Percentiles rank a stretch among this genome's conserved stretches.
Conservation (phyloP, 345 rosid species). For the Balakata baccata region DNA sequence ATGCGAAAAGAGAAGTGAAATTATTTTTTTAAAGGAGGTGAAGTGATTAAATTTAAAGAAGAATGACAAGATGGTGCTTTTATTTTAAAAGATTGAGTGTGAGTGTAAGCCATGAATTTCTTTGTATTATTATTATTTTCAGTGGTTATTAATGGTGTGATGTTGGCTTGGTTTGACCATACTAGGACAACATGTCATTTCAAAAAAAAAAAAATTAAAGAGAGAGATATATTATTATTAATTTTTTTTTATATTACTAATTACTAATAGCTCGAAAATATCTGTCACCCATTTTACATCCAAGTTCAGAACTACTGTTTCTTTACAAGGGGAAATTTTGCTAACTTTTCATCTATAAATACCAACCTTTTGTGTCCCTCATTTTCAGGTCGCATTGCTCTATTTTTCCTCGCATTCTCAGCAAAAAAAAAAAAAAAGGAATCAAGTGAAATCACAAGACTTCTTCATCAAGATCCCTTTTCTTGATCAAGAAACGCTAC, state of each 20-base stretch:
- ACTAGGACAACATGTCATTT: slow-evolving; percentile 6
- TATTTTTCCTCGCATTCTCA: neutral
- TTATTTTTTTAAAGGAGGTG: too few relatives aligned
- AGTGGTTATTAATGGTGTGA: neutral
- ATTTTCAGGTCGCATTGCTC: slow-evolving; percentile 14
- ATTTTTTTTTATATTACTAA: neutral
- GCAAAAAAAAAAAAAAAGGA: neutral
- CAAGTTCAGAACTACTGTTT: slow-evolving; percentile 21
- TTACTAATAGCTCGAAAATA: slow-evolving; percentile 21
- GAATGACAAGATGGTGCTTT: too few relatives aligned
- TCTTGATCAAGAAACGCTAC: neutral
- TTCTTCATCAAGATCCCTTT: neutral
- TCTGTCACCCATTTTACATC: slow-evolving; percentile 44
- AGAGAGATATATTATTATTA: too few relatives aligned
- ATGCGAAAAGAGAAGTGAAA: too few relatives aligned
- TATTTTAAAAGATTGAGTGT: too few relatives aligned
- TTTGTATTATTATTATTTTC: neutral
- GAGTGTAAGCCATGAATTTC: too few relatives aligned
- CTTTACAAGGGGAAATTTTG: slow-evolving; percentile 11
- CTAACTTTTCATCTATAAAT: slow-evolving; percentile 32
- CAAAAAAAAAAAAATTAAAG: neutral
- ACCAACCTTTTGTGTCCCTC: slow-evolving; percentile 15
- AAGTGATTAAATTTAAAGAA: neutral
- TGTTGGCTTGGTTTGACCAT: slow-evolving; percentile 16
- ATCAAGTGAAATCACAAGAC: neutral